Base-by-base conservation (phyloP, 257 asterid genomes). In the Solanum pinnatisectum region DNA sequence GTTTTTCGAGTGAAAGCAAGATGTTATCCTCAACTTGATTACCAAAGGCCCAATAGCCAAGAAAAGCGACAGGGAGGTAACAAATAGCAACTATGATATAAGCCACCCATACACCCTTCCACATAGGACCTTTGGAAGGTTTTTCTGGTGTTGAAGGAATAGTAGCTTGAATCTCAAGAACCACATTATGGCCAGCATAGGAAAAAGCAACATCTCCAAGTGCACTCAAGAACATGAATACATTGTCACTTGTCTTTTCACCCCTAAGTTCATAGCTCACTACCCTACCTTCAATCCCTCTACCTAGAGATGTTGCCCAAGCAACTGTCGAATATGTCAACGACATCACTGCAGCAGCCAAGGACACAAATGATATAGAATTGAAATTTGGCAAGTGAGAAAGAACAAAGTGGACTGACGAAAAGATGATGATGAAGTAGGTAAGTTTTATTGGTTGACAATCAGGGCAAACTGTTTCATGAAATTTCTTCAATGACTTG, bases 161-260 rank as follows among this genome's bases (percentile, higher is more conserved):
- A 2, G 95, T 93, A 0, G 98, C 96, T 70, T 95, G 98, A 56
- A 95, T 95, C 71, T 94, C 98, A 46, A 95, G 68, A 74, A 94
- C 97, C 56, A 95, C 96, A 46, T 92, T 94, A 76, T 96, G 98
- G 0, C 96, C 98, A 0, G 98, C 98, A 5, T 89, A 96, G 40
- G 98, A 98, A 68, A 96, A 96, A 0, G 93, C 96, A 3, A 93
- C 88, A 11, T 94, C 96, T 1, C 99, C 99, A 87, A 95, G n/a
- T 0, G 98, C 98, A 14, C 87, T 92, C 18, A 95, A 94, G 86
- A 93, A 92, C 87, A 92, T 89, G 35, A 94, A 91, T 0, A 77
- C 84, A 3, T 88, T 91, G 2, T 79, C 96, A 0, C 88, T 0
- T 2, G 82, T 11, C 73, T 46, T 87, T 40, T 82, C 25, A 8